A percentile compares a stretch with the other conserved stretches of the same genome.
phyloP scores from a whole-genome alignment of 2,329 filamentous ascomycete species.

The Ceratocystis alfenasii region DNA sequence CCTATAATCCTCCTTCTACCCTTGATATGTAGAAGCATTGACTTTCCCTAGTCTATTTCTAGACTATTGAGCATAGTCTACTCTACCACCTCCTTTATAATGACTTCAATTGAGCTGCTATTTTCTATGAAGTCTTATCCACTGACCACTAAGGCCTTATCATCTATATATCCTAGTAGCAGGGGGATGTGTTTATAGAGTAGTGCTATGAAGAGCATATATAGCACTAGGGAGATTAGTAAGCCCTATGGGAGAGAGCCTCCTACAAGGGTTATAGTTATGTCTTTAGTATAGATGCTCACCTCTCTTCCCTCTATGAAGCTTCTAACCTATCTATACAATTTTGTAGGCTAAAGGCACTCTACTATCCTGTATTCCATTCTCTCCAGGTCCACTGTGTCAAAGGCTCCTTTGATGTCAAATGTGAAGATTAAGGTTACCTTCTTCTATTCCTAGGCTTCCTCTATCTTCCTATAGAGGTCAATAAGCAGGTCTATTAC shows the following conservation, averaged over 20 bases:
- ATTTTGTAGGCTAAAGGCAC: not conserved
- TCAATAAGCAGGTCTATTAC: not conserved
- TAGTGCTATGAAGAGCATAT: too few species aligned
- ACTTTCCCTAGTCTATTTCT: too few species aligned
- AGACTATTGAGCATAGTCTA: too few species aligned
- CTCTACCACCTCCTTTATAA: too few species aligned
- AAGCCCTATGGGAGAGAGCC: not conserved
- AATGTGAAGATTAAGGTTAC: not conserved
- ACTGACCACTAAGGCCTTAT: too few species aligned
- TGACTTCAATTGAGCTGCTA: too few species aligned
- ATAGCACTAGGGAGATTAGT: too few species aligned
- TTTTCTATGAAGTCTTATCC: too few species aligned
- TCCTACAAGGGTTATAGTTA: not conserved
- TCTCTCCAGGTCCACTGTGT: not conserved
- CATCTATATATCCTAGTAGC: too few species aligned
- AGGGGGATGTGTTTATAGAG: too few species aligned
- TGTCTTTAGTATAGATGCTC: not conserved
- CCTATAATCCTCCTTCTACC: too few species aligned
- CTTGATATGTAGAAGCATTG: too few species aligned
- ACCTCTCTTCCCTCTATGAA: not conserved
- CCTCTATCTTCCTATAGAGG: not conserved
- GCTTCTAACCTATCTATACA: not conserved
- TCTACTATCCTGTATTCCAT: not conserved
- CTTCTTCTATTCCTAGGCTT: not conserved
- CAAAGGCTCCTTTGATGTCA: not conserved